Evolutionary conservation across 805 yeast species (phyloP).

Genomic region (Lipomyces starkeyi): DNA sequence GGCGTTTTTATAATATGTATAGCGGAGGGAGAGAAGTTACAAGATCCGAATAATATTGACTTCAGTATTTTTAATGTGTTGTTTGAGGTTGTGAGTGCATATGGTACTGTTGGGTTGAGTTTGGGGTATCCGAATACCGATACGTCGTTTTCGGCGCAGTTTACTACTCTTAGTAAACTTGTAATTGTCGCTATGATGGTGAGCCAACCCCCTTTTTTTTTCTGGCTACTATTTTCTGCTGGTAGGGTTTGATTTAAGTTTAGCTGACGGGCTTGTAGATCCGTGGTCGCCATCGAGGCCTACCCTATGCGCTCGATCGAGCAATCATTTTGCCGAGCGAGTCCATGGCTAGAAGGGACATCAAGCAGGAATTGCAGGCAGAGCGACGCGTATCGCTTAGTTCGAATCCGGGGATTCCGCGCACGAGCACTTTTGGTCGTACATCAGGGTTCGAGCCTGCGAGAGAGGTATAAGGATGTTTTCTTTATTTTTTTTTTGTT

Average conservation of each 20-base stretch:
- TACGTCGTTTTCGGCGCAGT: slow-evolving; percentile 76
- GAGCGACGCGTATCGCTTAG: slow-evolving; percentile 21
- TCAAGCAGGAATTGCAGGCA: slow-evolving; percentile 19
- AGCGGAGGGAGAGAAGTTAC: slow-evolving; percentile 73
- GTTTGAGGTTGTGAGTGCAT: slow-evolving; percentile 92
- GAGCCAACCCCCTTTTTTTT: background rate
- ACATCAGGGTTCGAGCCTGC: background rate
- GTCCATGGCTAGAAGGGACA: slow-evolving; percentile 64
- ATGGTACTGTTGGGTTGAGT: slow-evolving; percentile 95
- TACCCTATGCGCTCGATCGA: slow-evolving; percentile 91
- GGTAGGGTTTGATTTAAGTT: background rate
- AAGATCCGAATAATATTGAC: slow-evolving; percentile 50
- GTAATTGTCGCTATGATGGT: slow-evolving; percentile 83
- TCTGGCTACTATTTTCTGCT: too few species aligned
- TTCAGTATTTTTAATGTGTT: slow-evolving; percentile 75
- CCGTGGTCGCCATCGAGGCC: slow-evolving; percentile 95
- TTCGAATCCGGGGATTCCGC: slow-evolving; percentile 15
- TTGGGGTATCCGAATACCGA: slow-evolving; percentile 74
- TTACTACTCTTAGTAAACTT: slow-evolving; percentile 75
- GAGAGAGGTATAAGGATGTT: background rate
- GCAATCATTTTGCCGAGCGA: slow-evolving; percentile 84
- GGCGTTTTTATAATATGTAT: slow-evolving; percentile 87
- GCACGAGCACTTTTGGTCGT: slow-evolving; percentile 15
- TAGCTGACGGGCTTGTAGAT: slow-evolving; percentile 45
- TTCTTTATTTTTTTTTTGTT: background rate